These are phyloP conservation scores for Paramyrothecium roridum DNA, from an alignment of 2,329 filamentous ascomycete genomes.

Conservation along the genomic window DNA sequence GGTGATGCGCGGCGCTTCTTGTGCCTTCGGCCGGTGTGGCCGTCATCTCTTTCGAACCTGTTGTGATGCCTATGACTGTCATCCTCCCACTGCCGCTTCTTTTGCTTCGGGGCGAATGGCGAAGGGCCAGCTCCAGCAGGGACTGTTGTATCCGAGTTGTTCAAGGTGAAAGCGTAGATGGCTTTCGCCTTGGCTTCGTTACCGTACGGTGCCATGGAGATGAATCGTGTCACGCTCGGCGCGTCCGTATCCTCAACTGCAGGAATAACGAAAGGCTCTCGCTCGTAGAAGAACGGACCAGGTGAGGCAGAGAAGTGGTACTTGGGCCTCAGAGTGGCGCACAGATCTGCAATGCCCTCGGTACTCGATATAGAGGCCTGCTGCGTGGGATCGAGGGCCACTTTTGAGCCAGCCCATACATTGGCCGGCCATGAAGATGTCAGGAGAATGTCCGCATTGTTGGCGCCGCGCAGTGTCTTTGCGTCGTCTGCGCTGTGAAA, in stretches of 20 bases:
- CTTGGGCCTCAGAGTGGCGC: constrained; percentile 75
- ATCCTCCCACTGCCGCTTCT: constrained; percentile 53
- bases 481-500: constrained; percentile 76
- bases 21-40: constrained; percentile 38
- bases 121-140: constrained; percentile 72
- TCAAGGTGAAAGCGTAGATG: constrained; percentile 75
- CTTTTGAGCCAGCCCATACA: constrained; percentile 67
- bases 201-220: constrained; percentile 78
- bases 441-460: constrained; percentile 80
- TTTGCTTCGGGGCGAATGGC: constrained; percentile 56
- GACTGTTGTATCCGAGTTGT: constrained; percentile 59
- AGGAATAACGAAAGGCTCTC: constrained; percentile 85
- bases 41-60: constrained; percentile 39
- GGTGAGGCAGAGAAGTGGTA: constrained; percentile 81
- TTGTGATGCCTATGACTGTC: constrained; percentile 55
- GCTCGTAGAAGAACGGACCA: constrained; percentile 71
- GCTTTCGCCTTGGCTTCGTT: constrained; percentile 77
- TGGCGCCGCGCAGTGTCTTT: constrained; percentile 70
- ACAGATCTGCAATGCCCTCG: constrained; percentile 75
- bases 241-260: constrained; percentile 41
- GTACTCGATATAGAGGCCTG: constrained; percentile 50
- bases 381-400: constrained; percentile 51
- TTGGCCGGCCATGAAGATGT: constrained; percentile 82
- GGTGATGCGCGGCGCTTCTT: constrained; percentile 48
- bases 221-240: constrained; percentile 76